These are phyloP conservation scores for Puya raimondii DNA, from an alignment of 176 grass and related monocot genomes.

Conservation along the genomic window DNA sequence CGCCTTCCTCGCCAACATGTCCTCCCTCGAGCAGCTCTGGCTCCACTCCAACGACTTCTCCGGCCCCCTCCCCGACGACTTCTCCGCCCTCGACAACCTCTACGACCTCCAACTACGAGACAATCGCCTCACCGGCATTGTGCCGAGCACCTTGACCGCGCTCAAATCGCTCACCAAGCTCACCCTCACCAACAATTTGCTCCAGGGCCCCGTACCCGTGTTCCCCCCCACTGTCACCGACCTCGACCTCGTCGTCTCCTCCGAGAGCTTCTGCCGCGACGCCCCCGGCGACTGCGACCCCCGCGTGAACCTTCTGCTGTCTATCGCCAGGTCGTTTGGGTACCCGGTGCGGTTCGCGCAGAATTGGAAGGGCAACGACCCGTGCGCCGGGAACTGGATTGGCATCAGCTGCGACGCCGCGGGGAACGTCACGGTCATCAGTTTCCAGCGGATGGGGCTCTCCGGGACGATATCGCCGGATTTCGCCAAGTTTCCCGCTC, in stretches of 20 bases:
- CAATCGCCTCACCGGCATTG: constrained; percentile 57
- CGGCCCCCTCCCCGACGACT: constrained; percentile 64
- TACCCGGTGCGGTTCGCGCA: constrained; percentile 35
- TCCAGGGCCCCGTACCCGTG: constrained; percentile 50
- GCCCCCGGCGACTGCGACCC: constrained; percentile 49
- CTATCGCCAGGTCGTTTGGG: constrained; percentile 51
- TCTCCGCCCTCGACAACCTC: constrained; percentile 24
- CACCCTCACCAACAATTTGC: constrained; percentile 47
- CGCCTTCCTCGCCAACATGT: constrained; percentile 50
- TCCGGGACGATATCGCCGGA: constrained; percentile 50
- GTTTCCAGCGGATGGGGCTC: constrained; percentile 28
- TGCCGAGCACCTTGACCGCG: constrained; percentile 38
- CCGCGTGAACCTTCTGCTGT: constrained; percentile 52
- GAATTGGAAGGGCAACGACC: constrained; percentile 57
- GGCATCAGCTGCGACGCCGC: constrained; percentile 30
- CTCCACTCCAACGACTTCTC: constrained; percentile 67
- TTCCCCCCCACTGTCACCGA: constrained; percentile 7
- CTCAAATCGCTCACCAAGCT: constrained; percentile 37
- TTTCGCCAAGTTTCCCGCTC: constrained; percentile 43
- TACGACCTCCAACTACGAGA: constrained; percentile 56
- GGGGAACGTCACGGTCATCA: constrained; percentile 41
- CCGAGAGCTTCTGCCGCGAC: constrained; percentile 41
- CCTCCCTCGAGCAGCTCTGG: constrained; percentile 37
- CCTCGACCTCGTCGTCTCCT: not conserved
- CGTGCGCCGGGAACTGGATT: constrained; percentile 22